phyloP scores from a whole-genome alignment of 2,329 filamentous ascomycete species.

The Camillea tinctor region DNA sequence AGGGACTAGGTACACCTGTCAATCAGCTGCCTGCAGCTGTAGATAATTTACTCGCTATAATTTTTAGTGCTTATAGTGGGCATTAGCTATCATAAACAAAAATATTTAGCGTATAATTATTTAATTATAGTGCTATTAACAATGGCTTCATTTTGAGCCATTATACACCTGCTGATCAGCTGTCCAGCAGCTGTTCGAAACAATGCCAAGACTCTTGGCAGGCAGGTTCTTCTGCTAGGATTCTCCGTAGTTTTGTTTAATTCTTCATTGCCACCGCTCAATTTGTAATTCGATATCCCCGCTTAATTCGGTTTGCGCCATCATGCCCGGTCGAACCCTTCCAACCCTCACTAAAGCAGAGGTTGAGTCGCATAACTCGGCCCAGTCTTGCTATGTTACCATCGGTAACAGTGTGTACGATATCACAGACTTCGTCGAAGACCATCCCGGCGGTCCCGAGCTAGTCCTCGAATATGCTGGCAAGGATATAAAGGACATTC shows the following conservation, averaged over 20 bases:
- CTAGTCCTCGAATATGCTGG: constrained; percentile 88
- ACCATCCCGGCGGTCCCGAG: constrained; percentile 87
- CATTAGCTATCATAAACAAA: too few relatives aligned
- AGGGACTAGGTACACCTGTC: too few relatives aligned
- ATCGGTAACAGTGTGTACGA: constrained; percentile 91
- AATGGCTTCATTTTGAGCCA: too few relatives aligned
- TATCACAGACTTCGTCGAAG: constrained; percentile 84
- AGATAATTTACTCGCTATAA: too few relatives aligned
- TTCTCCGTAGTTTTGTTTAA: not conserved
- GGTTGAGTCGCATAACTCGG: constrained; percentile 75
- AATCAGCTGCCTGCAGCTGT: too few relatives aligned
- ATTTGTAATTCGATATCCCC: constrained; percentile 10
- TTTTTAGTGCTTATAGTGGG: too few relatives aligned
- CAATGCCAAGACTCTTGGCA: too few relatives aligned
- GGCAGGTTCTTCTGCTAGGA: too few relatives aligned
- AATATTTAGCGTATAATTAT: too few relatives aligned
- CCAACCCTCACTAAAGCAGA: constrained; percentile 81
- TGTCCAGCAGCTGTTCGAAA: too few relatives aligned
- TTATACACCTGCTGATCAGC: too few relatives aligned
- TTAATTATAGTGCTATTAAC: too few relatives aligned
- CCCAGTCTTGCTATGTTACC: constrained; percentile 88
- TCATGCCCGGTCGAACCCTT: constrained; percentile 77
- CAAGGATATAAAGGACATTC: constrained; percentile 78
- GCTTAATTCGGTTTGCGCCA: constrained; percentile 20
- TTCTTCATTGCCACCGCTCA: constrained; percentile 7